These are phyloP conservation scores for Trichoderma aggressivum DNA, from an alignment of 2,329 filamentous ascomycete genomes.

Conservation along the genomic window DNA sequence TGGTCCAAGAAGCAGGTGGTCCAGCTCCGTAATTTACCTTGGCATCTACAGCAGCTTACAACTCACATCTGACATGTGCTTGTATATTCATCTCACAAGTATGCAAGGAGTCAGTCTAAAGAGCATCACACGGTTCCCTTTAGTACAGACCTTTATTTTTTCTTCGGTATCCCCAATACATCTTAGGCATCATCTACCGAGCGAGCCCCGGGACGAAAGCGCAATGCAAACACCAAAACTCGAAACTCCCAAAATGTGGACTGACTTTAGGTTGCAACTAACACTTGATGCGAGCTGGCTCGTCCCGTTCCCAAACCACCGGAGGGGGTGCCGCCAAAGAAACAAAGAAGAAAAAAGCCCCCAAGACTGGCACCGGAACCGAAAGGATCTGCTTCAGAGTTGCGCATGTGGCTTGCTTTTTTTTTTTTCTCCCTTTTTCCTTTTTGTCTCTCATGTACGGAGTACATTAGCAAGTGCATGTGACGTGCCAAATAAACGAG, in stretches of 20 bases:
- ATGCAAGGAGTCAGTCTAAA: not conserved
- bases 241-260: not conserved
- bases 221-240: not conserved
- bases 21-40: not conserved
- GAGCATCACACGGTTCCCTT: not conserved
- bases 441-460: not conserved
- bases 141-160: not conserved
- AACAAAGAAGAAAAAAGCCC: not conserved
- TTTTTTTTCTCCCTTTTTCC: not conserved
- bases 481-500: not conserved
- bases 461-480: not conserved
- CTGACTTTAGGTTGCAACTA: not conserved
- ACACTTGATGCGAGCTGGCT: not conserved
- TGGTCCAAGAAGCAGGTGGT: not conserved
- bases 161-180: not conserved
- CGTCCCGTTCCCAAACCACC: not conserved
- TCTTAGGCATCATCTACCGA: not conserved
- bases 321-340: not conserved
- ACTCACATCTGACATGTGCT: not conserved
- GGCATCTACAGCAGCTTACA: not conserved
- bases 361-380: not conserved
- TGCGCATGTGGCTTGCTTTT: not conserved
- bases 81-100: not conserved
- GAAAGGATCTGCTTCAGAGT: not conserved
- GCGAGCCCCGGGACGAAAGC: not conserved